These are phyloP conservation scores for Suhomyces sp. DNA, from an alignment of 805 yeast genomes.

Conservation along the genomic window DNA sequence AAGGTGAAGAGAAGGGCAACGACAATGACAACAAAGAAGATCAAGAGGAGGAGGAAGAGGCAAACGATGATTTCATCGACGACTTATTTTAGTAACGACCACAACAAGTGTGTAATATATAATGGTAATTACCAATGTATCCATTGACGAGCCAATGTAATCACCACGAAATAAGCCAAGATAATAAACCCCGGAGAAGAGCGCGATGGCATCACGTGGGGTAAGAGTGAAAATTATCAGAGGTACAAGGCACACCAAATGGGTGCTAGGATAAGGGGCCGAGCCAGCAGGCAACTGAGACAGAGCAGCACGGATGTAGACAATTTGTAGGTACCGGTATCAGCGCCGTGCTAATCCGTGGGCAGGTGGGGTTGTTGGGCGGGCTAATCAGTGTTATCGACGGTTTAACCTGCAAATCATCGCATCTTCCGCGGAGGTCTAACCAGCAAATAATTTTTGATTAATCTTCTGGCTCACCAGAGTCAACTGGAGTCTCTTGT, in stretches of 20 bases:
- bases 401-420: constrained; percentile 3
- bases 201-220: neutral
- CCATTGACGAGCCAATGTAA: too few species aligned
- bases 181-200: neutral
- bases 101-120: neutral
- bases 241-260: too few species aligned
- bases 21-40: constrained; percentile 22
- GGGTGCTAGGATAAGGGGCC: neutral
- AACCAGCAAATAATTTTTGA: constrained; percentile 5
- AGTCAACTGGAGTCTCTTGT: neutral
- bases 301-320: neutral
- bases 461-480: neutral
- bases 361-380: too few species aligned
- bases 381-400: too few species aligned
- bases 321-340: neutral
- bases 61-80: constrained; percentile 33
- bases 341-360: neutral
- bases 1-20: constrained; percentile 19
- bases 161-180: too few species aligned
- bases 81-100: constrained; percentile 27
- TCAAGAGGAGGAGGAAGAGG: constrained; percentile 19
- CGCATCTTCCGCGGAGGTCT: constrained; percentile 1
- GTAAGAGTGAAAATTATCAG: neutral
- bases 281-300: too few species aligned
- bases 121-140: neutral